These are phyloP conservation scores for Ziziphus jujuba DNA, from an alignment of 306 rosid species.

Conservation along the genomic window DNA sequence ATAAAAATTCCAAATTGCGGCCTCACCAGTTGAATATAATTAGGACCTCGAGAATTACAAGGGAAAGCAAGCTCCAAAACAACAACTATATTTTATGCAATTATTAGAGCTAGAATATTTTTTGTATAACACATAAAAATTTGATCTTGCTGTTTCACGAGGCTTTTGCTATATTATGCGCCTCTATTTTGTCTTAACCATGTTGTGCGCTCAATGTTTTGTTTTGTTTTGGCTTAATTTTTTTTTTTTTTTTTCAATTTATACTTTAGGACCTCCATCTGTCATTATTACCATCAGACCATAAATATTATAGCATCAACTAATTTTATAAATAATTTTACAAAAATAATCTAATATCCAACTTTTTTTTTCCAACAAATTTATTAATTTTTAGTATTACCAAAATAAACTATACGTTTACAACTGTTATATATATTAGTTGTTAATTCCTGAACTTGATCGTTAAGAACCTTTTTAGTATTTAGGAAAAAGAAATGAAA, in stretches of 20 bases:
- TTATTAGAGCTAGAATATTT: neutral
- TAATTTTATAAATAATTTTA: neutral
- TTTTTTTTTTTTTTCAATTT: neutral
- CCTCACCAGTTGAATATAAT: neutral
- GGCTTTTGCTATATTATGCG: neutral
- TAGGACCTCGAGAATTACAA: neutral
- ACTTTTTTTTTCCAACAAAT: too few relatives aligned
- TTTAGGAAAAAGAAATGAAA: too few relatives aligned
- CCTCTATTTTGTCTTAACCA: neutral
- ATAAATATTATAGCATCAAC: neutral
- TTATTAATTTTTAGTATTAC: too few relatives aligned
- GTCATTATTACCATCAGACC: neutral
- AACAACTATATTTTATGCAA: too few relatives aligned
- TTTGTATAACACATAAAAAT: neutral
- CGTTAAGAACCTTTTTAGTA: too few relatives aligned
- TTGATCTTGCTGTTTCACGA: neutral
- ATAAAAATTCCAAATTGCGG: too few relatives aligned
- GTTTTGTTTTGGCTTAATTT: too few relatives aligned
- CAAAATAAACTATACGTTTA: too few relatives aligned
- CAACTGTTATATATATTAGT: too few relatives aligned
- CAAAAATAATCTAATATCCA: too few relatives aligned
- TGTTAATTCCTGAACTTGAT: too few relatives aligned
- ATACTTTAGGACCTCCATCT: neutral
- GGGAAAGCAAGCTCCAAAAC: neutral
- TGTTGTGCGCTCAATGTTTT: neutral